A percentile compares a stretch with the other conserved stretches of the same genome.
Evolutionary conservation across 129 eudicot genomes (phyloP).

Genomic region (Dittrichia graveolens): DNA sequence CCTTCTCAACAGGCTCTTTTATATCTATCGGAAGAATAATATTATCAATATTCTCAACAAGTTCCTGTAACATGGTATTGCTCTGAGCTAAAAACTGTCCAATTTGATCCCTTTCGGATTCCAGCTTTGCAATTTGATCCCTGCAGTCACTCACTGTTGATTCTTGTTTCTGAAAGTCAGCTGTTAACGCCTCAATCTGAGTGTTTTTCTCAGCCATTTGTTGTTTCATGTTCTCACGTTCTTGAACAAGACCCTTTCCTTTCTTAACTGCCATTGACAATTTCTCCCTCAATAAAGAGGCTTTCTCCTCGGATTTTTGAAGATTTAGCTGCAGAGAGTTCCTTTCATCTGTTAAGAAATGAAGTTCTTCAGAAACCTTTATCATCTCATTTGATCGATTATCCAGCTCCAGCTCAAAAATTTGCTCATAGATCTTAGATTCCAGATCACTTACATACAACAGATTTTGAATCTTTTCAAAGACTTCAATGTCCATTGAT

Average conservation of each 20-base stretch:
- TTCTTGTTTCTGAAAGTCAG: slow-evolving; percentile 56
- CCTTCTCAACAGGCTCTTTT: slow-evolving; percentile 72
- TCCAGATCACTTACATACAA: slow-evolving; percentile 60
- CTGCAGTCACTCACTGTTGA: slow-evolving; percentile 41
- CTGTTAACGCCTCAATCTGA: slow-evolving; percentile 64
- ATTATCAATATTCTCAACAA: slow-evolving; percentile 61
- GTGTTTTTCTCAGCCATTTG: slow-evolving; percentile 66
- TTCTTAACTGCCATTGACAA: slow-evolving; percentile 94
- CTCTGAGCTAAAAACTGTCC: slow-evolving; percentile 73
- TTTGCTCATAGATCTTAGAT: slow-evolving; percentile 49
- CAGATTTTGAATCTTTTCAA: slow-evolving; percentile 54
- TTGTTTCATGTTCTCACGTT: slow-evolving; percentile 75
- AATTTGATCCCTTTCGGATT: slow-evolving; percentile 58
- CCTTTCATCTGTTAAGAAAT: slow-evolving; percentile 52
- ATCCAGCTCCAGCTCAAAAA: slow-evolving; percentile 52
- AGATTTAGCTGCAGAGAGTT: slow-evolving; percentile 52
- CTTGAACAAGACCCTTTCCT: slow-evolving; percentile 97
- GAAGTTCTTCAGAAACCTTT: slow-evolving; percentile 50
- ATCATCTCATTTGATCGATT: slow-evolving; percentile 45
- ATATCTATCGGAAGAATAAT: slow-evolving; percentile 51
- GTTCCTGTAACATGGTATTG: slow-evolving; percentile 50
- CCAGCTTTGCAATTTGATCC: slow-evolving; percentile 61
- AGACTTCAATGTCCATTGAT: slow-evolving; percentile 34
- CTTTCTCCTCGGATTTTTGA: slow-evolving; percentile 74
- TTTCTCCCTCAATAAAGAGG: slow-evolving; percentile 71